Evolutionary conservation across 1,139 yeast species (phyloP), one percentile per base, ranked within the genome.

Genomic region (Entelexis paramagnoliae): DNA sequence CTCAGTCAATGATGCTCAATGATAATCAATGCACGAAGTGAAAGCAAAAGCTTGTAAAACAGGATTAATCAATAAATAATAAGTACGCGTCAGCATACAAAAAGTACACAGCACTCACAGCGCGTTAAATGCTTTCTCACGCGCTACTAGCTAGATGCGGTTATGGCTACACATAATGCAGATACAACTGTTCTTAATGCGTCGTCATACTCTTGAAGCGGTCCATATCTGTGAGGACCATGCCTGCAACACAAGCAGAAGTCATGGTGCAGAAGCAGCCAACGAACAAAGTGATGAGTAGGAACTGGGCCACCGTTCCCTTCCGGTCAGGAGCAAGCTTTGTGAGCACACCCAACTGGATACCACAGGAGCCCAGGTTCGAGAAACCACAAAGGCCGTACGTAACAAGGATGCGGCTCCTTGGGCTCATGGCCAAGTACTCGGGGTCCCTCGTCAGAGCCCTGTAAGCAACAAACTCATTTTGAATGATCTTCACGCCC

Each of bases 321-420:
- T 77, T 69, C 55, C 75, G 68, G 38, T 71, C 69, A 48, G 80
- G 80, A 45, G 82, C 80, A 59, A 80, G 68, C 51, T 79, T 73
- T 58, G 78, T 75, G 58, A 80, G 72, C 30, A 80, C 83, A 62
- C 83, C 83, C 60, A 80, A 68, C 56, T 79, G 80, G 52, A 79
- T 78, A 62, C 83, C 84, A 59, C 80, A 69, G 4, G 82, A 76
- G 34, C 84, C 84, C 55, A 80, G 69, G 66, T 80, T 80, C 42
- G 83, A 76, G 64, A 79, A 80, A 1, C 84, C 83, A 70, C 83
- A 79, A 48, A 78, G 72, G 13, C 82, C 79, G 59, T 78, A 80
- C 30, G 84, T 79, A 29, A 83, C 81, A 63, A 80, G 71, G 65
- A 80, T 71, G 40, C 71, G 72, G 46, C 78, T 78, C 66, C 84